Conservation (phyloP, 768 basidiomycete genomes). For the Krasilnikovozyma curviuscula region DNA sequence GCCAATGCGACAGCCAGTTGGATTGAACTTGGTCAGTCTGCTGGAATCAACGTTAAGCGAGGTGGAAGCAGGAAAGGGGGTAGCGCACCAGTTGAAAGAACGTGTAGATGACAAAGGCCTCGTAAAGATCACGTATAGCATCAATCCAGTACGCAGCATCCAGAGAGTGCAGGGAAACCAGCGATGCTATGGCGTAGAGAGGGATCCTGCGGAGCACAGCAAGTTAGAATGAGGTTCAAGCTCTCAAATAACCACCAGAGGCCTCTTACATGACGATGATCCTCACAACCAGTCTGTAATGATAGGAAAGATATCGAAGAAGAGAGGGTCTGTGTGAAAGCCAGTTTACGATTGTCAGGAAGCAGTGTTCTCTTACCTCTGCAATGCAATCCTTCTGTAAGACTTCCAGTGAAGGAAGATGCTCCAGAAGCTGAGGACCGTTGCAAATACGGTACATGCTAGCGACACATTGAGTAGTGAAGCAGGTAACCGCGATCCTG, state of each 20-base stretch:
- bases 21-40: neutral
- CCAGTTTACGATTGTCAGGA: too few relatives aligned
- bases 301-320: neutral
- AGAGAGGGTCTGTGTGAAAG: too few relatives aligned
- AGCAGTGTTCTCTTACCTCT: conserved; percentile 31
- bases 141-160: conserved; percentile 95
- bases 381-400: conserved; percentile 61
- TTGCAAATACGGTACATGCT: conserved; percentile 33
- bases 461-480: neutral
- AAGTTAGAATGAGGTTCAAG: neutral
- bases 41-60: neutral
- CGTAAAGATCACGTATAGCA: conserved; percentile 82
- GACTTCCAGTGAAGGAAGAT: conserved; percentile 68
- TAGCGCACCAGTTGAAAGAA: conserved; percentile 17
- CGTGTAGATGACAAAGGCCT: conserved; percentile 33
- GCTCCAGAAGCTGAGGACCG: conserved; percentile 49
- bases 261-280: conserved; percentile 78
- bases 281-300: conserved; percentile 49
- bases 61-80: neutral
- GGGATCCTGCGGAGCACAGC: conserved; percentile 33
- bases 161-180: conserved; percentile 82
- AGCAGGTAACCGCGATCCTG: conserved; percentile 2
- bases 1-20: too few relatives aligned
- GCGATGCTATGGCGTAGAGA: conserved; percentile 69
- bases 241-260: neutral